Percentiles rank a stretch among this genome's conserved stretches.
These are phyloP conservation scores for Fonsecaea pedrosoi DNA, from an alignment of 2,329 filamentous ascomycete species.

Conservation along the genomic window DNA sequence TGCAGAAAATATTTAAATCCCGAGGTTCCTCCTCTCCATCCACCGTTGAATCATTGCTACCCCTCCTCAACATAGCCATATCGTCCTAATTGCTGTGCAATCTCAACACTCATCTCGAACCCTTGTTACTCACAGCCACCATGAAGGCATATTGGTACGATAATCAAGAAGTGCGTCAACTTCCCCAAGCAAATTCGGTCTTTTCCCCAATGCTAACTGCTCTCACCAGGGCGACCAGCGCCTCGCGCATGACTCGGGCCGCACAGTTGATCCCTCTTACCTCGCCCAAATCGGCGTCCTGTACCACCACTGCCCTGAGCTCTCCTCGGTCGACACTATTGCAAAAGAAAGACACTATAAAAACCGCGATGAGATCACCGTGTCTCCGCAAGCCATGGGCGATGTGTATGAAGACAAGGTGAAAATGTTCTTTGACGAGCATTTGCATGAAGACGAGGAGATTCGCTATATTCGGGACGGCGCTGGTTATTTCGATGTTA, in stretches of 20 bases:
- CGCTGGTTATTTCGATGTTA: slow-evolving; percentile 90
- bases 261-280: slow-evolving; percentile 67
- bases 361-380: slow-evolving; percentile 91
- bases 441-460: slow-evolving; percentile 97
- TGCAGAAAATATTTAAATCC: slow-evolving; percentile 9
- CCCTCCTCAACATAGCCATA: background rate
- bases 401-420: slow-evolving; percentile 91
- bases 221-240: slow-evolving; percentile 83
- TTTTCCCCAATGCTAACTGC: slow-evolving; percentile 1
- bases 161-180: slow-evolving; percentile 58
- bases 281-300: slow-evolving; percentile 79
- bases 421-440: slow-evolving; percentile 91
- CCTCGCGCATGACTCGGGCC: slow-evolving; percentile 84
- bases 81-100: background rate
- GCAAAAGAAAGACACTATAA: slow-evolving; percentile 81
- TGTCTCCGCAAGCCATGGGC: slow-evolving; percentile 85
- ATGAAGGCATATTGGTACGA: slow-evolving; percentile 78
- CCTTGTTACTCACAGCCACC: slow-evolving; percentile 40
- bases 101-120: background rate
- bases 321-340: slow-evolving; percentile 74
- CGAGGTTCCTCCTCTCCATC: background rate
- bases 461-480: slow-evolving; percentile 93
- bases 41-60: background rate
- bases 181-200: slow-evolving; percentile 11
- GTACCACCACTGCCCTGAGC: slow-evolving; percentile 71